Evolutionary conservation across 345 rosid genomes (phyloP), one percentile per base, ranked within the genome.

Genomic region (Lepidium sativum): DNA sequence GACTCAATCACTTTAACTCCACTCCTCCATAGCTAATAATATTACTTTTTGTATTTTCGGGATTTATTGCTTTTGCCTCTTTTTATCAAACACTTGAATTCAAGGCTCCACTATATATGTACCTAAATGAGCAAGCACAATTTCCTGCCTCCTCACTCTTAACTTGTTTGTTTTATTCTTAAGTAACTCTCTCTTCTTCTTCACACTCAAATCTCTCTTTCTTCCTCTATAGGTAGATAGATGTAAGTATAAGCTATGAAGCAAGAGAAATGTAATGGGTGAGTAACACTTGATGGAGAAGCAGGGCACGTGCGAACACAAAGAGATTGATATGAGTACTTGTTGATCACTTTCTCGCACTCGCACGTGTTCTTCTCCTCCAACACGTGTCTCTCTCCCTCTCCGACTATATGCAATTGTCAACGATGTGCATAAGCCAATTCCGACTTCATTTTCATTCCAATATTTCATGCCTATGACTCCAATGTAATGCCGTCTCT

Each of bases 321-420:
- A 27, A 20, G 62, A 65, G 51, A 59, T 66, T 29, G 23, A 59
- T n/a, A 59, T 29, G 16, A 18, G 12, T 38, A 1, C 31, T 27
- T 31, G 23, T 13, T 65, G 50, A 48, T 67, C 53, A 40, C 38
- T 21, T 49, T 11, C 56, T 65, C 83, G n/a, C n/a, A n/a, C 56
- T 65, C 83, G 98, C 98, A 87, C 96, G 98, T 83, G 98, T 95
- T 85, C 95, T 82, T 75, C 96, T 89, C 74, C 98, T 85, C 98
- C 98, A 92, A 78, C 96, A 80, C 37, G 95, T 73, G 81, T 70
- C 69, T 70, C 96, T 80, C 82, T 79, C 77, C 72, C 48, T 61
- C 48, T 48, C 40, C 55, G 57, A 27, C 23, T n/a, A n/a, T 61
- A 49, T n/a, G n/a, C 56, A 27, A n/a, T 43, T 33, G 34, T 34